Conservation (phyloP, 768 basidiomycete genomes). For the Heimioporus sp. region DNA sequence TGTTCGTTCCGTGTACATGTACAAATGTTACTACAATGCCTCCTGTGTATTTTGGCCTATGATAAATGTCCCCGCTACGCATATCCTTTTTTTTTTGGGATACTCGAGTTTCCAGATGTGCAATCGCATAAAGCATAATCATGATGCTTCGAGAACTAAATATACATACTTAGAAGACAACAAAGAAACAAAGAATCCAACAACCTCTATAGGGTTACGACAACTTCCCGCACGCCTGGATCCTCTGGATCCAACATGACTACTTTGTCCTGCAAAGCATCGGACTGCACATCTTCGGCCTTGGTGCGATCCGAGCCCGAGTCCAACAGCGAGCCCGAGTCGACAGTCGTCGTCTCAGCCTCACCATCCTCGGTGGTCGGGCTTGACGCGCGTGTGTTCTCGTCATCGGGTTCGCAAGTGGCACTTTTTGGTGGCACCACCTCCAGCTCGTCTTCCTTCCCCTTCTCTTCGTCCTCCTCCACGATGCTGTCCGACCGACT, state of each 20-base stretch:
- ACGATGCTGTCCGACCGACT: constrained; percentile 32
- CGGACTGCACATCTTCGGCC: constrained; percentile 24
- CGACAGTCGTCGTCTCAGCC: constrained; percentile 19
- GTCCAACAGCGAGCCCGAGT: constrained; percentile 27
- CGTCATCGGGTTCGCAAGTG: constrained; percentile 2
- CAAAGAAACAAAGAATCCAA: background rate
- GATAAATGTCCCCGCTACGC: background rate
- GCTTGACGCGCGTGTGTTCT: constrained; percentile 1
- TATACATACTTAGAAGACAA: constrained; percentile 23
- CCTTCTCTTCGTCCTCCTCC: constrained; percentile 30
- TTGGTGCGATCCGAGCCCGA: constrained; percentile 27
- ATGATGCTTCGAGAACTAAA: constrained; percentile 13
- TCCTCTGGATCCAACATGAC: constrained; percentile 26
- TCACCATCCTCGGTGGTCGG: constrained; percentile 17
- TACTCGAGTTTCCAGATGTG: background rate
- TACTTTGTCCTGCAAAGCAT: constrained; percentile 27
- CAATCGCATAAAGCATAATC: constrained; percentile 4
- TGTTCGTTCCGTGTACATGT: background rate
- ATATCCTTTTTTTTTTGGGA: too few relatives aligned
- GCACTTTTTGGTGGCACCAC: background rate
- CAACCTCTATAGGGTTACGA: constrained; percentile 14
- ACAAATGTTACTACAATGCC: background rate
- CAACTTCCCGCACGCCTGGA: constrained; percentile 8
- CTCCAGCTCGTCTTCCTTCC: constrained; percentile 7
- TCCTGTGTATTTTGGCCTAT: background rate